A percentile compares a stretch with the other conserved stretches of the same genome.
These are phyloP conservation scores for Auricularia heimuer DNA, from an alignment of 768 basidiomycete species.

Conservation along the genomic window DNA sequence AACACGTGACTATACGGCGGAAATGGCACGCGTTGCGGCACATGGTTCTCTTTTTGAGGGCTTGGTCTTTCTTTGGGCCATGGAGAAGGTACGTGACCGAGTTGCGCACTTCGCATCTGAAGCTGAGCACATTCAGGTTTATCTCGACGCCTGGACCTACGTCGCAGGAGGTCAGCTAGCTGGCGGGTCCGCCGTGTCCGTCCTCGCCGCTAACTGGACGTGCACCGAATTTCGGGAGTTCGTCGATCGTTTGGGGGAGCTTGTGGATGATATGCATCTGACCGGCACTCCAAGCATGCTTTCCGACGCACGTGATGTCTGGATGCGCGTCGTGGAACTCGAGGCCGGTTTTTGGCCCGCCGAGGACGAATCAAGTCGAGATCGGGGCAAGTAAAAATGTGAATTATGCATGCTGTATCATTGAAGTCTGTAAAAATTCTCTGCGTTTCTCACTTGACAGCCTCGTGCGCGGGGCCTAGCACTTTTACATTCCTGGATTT, in stretches of 20 bases:
- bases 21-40: constrained; percentile 47
- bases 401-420: too few species aligned
- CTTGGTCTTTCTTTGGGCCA: constrained; percentile 66
- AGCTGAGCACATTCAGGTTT: constrained; percentile 36
- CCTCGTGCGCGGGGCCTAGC: too few species aligned
- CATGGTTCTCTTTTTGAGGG: constrained; percentile 46
- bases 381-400: too few species aligned
- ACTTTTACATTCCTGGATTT: too few species aligned
- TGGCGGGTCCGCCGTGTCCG: constrained; percentile 23
- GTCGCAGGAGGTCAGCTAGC: constrained; percentile 22
- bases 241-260: constrained; percentile 16
- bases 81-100: constrained; percentile 49
- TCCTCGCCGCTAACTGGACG: constrained; percentile 60
- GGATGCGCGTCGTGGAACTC: constrained; percentile 49
- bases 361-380: constrained; percentile 25
- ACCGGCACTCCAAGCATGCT: neutral
- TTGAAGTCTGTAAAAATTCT: too few species aligned
- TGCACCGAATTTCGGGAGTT: constrained; percentile 20
- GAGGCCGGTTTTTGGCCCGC: constrained; percentile 54
- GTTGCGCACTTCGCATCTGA: neutral
- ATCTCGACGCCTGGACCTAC: constrained; percentile 57
- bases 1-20: constrained; percentile 62
- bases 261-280: constrained; percentile 12
- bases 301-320: constrained; percentile 35
- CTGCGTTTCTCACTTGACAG: too few species aligned